A percentile compares a stretch with the other conserved stretches of the same genome.
phyloP scores from a whole-genome alignment of 768 basidiomycete species.

The Russula dissimulans region DNA sequence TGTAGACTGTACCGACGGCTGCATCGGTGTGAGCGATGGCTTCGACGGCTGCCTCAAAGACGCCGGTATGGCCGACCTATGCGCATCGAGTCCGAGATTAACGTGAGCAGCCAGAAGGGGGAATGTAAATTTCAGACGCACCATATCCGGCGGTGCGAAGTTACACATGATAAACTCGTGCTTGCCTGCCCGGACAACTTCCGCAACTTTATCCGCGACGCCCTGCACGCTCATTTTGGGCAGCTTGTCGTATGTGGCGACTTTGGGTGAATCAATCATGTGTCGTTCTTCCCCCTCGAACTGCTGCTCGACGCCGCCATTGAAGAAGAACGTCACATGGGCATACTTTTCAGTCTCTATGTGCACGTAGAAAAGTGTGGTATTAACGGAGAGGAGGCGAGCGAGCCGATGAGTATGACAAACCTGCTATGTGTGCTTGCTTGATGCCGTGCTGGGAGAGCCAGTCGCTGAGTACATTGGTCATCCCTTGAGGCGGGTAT shows the following conservation, averaged over 20 bases:
- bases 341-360: slow-evolving; percentile 96
- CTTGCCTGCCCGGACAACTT: slow-evolving; percentile 57
- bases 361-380: neutral
- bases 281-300: slow-evolving; percentile 73
- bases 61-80: slow-evolving; percentile 86
- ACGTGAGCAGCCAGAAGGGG: neutral
- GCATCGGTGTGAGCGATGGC: slow-evolving; percentile 84
- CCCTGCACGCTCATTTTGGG: slow-evolving; percentile 84
- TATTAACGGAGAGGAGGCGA: neutral
- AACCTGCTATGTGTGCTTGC: slow-evolving; percentile 84
- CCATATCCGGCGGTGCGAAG: slow-evolving; percentile 97
- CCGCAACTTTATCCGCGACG: slow-evolving; percentile 90
- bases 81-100: neutral
- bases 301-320: slow-evolving; percentile 91
- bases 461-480: slow-evolving; percentile 92
- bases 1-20: slow-evolving; percentile 80
- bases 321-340: slow-evolving; percentile 98
- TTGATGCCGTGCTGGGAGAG: slow-evolving; percentile 67
- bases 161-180: slow-evolving; percentile 96
- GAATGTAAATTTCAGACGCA: slow-evolving; percentile 24
- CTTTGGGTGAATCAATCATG: slow-evolving; percentile 89
- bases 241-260: slow-evolving; percentile 87
- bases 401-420: slow-evolving; percentile 8
- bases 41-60: slow-evolving; percentile 83
- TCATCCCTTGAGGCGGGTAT: slow-evolving; percentile 92